Evolutionary conservation across 1,139 yeast genomes (phyloP), one percentile per base, ranked within the genome.

Genomic region (Sugiyamaella grinbergsii): DNA sequence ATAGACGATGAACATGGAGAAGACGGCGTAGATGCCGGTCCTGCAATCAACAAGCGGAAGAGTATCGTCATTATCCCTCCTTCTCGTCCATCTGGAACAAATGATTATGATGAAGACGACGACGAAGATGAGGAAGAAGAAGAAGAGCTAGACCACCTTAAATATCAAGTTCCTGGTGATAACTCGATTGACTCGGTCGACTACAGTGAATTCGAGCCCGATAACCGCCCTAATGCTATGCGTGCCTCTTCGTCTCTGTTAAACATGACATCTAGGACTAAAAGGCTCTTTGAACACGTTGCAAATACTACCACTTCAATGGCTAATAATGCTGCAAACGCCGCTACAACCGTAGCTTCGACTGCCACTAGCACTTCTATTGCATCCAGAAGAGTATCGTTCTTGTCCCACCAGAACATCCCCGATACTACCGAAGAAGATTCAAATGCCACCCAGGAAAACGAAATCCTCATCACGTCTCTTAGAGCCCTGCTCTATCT

Each of bases 401-500:
- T 40, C 15, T 39, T 44, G 5, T 41, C 52, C 7, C 50, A 40
- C 8, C 50, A 46, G 8, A 36, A 15, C 20, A 38, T 32, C 8
- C 40, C 40, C 13, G 51, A 47, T n/a, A 16, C 20, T 2, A 23
- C 43, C 4, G 56, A 51, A 4, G 55, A 55, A 18, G 48, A 53
- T 20, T 40, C 49, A 2, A 15, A 22, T 33, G 24, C 43, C n/a
- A 11, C 29, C 19, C 47, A 37, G 18, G 50, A 50, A 10, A 49
- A 56, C 23, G 42, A 52, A 28, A 49, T 60, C 15, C 57, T 55
- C 29, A 31, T 54, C 19, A 50, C 56, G 16, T 57, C 66, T 3
- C 51, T 62, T 42, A 58, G 60, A 13, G 67, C 75, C 0, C 60
- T 76, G 31, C 63, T 66, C 19, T 54, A 63, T 22, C 65, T 74